phyloP scores from a whole-genome alignment of 352 stramenopile genomes.

The Elongisporangium undulatum region DNA sequence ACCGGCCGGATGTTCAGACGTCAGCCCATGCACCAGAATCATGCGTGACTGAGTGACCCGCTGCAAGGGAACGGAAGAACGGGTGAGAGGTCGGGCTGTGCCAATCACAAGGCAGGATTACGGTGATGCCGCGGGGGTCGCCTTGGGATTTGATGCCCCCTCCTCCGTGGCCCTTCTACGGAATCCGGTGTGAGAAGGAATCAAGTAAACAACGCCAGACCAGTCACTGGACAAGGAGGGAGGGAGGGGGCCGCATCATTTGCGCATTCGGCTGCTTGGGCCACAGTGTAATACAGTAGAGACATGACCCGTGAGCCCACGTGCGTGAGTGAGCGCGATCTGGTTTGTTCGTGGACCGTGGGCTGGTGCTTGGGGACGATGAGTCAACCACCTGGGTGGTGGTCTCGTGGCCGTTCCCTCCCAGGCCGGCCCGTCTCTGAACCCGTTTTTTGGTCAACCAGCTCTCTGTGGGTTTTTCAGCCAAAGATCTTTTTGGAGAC shows the following conservation, averaged over 20 bases:
- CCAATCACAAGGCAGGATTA: not conserved
- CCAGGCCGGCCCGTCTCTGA: not conserved
- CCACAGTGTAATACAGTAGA: not conserved
- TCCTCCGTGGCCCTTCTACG: not conserved
- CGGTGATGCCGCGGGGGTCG: not conserved
- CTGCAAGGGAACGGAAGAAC: not conserved
- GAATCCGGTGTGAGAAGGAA: not conserved
- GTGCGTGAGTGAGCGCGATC: not conserved
- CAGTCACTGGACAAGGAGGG: not conserved
- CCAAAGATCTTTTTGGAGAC: not conserved
- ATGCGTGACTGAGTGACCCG: not conserved
- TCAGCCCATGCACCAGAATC: not conserved
- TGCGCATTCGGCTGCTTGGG: no score
- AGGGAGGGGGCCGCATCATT: no score
- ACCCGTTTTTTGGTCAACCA: not conserved
- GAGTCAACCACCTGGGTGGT: not conserved
- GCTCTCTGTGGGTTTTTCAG: not conserved
- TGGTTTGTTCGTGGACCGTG: not conserved
- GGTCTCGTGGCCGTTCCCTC: not conserved
- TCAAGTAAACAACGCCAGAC: not conserved
- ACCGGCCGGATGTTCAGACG: not conserved
- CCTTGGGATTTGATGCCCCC: not conserved
- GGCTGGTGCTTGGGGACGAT: not conserved
- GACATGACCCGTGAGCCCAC: not conserved
- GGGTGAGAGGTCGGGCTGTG: not conserved